A percentile compares a stretch with the other conserved stretches of the same genome.
These are phyloP conservation scores for Heliamphora exappendiculata DNA, from an alignment of 148 eudicot species.

Conservation along the genomic window DNA sequence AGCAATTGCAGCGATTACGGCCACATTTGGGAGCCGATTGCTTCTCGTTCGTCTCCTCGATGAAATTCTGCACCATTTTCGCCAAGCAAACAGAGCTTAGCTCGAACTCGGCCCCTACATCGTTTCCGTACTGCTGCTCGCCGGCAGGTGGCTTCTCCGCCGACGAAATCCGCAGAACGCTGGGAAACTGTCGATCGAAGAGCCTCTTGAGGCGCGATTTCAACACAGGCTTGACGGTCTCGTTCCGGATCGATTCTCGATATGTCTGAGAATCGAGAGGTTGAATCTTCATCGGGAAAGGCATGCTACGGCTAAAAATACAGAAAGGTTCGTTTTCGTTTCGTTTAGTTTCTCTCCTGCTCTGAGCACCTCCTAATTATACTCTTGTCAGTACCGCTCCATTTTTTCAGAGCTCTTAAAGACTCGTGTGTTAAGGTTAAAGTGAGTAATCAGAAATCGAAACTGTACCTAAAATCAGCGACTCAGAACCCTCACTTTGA, in stretches of 20 bases:
- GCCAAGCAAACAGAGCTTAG: slow-evolving; percentile 51
- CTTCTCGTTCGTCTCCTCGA: slow-evolving; percentile 43
- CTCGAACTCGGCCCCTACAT: slow-evolving; percentile 29
- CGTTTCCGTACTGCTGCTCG: slow-evolving; percentile 7
- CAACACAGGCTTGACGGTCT: slow-evolving; percentile 40
- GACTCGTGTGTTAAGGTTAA: not conserved
- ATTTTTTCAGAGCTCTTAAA: not conserved
- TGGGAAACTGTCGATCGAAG: slow-evolving; percentile 57
- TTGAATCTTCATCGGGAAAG: slow-evolving; percentile 65
- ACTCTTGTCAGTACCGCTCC: not conserved
- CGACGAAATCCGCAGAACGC: slow-evolving; percentile 34
- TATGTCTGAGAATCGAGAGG: slow-evolving; percentile 42
- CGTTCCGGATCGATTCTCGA: slow-evolving; percentile 29
- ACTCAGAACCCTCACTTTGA: not conserved
- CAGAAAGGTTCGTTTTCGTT: not conserved
- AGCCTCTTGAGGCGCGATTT: slow-evolving; percentile 58
- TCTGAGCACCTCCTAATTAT: not conserved
- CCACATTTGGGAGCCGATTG: slow-evolving; percentile 30
- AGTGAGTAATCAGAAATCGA: not conserved
- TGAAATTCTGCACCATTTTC: slow-evolving; percentile 57
- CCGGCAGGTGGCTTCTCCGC: slow-evolving; percentile 20
- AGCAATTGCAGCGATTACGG: slow-evolving; percentile 62
- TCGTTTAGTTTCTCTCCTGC: too few relatives aligned
- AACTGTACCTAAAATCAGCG: not conserved
- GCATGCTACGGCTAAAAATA: slow-evolving; percentile 23